Conservation (phyloP, 2,329 filamentous ascomycete genomes). For the Aspergillus alliaceus region DNA sequence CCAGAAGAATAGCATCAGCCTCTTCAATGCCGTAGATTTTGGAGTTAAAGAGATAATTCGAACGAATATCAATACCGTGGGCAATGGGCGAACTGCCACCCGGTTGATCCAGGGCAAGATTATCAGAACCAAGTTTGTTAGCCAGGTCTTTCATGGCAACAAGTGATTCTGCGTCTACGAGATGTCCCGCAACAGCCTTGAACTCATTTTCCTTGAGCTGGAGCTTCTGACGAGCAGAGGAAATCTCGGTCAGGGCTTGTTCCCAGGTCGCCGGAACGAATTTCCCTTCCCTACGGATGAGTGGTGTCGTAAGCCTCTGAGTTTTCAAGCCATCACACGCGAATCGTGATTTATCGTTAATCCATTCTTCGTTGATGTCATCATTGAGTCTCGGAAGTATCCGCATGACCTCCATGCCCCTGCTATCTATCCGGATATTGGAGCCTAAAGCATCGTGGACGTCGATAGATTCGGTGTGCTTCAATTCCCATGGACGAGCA, state of each 20-base stretch:
- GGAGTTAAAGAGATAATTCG: slow-evolving; percentile 97
- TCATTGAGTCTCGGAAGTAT: slow-evolving; percentile 91
- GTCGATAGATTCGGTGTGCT: slow-evolving; percentile 93
- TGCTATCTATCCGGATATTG: slow-evolving; percentile 89
- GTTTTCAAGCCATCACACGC: slow-evolving; percentile 96
- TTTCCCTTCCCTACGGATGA: slow-evolving; percentile 84
- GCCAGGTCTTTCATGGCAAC: slow-evolving; percentile 97
- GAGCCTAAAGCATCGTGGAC: slow-evolving; percentile 91
- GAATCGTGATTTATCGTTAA: slow-evolving; percentile 97
- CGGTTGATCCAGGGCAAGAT: slow-evolving; percentile 88
- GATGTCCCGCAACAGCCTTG: slow-evolving; percentile 88
- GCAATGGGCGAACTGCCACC: slow-evolving; percentile 79
- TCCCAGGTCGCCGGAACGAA: slow-evolving; percentile 95
- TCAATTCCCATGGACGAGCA: slow-evolving; percentile 93
- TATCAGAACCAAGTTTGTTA: slow-evolving; percentile 95
- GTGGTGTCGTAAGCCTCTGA: slow-evolving; percentile 87
- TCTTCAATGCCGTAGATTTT: slow-evolving; percentile 92
- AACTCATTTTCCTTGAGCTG: slow-evolving; percentile 89
- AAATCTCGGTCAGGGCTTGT: slow-evolving; percentile 86
- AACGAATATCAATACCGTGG: slow-evolving; percentile 89
- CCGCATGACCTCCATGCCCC: slow-evolving; percentile 95
- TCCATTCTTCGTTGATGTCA: slow-evolving; percentile 99
- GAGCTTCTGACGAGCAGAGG: slow-evolving; percentile 74
- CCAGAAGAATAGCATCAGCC: slow-evolving; percentile 84
- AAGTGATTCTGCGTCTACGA: slow-evolving; percentile 88